Conservation (phyloP, 208 protist species). For the Trichomonas vaginalis region DNA sequence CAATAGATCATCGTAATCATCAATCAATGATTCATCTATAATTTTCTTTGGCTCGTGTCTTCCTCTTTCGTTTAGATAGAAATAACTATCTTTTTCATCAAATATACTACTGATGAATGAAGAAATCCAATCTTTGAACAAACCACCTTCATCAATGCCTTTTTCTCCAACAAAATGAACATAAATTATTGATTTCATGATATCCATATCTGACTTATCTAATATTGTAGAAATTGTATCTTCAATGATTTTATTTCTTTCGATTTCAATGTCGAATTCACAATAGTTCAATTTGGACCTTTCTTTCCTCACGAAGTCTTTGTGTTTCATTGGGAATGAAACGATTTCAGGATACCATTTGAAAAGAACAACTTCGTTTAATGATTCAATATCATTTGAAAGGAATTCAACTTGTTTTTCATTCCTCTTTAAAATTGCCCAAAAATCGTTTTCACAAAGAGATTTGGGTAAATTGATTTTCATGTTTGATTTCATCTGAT, state of each 20-base stretch:
- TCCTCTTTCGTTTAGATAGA: constrained; percentile 5
- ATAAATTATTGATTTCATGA: not conserved
- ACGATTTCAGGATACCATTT: not conserved
- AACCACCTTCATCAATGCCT: constrained; percentile 30
- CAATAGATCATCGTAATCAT: constrained; percentile 84
- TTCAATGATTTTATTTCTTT: not conserved
- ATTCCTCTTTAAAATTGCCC: not conserved
- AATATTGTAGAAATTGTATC: not conserved
- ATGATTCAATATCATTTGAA: not conserved
- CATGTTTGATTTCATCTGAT: not conserved
- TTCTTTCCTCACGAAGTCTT: not conserved
- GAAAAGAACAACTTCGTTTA: not conserved
- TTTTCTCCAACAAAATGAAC: constrained; percentile 30
- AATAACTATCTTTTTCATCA: constrained; percentile 24
- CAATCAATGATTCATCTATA: no score
- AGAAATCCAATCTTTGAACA: constrained; percentile 29
- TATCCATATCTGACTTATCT: not conserved
- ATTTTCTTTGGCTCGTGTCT: constrained; percentile 62
- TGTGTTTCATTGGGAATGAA: not conserved
- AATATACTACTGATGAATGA: constrained; percentile 25
- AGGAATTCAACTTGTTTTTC: not conserved
- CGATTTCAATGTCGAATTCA: not conserved
- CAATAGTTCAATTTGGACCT: not conserved
- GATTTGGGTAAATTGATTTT: not conserved
- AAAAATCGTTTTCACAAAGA: not conserved